phyloP scores from a whole-genome alignment of 345 rosid species.

The Mercurialis annua region DNA sequence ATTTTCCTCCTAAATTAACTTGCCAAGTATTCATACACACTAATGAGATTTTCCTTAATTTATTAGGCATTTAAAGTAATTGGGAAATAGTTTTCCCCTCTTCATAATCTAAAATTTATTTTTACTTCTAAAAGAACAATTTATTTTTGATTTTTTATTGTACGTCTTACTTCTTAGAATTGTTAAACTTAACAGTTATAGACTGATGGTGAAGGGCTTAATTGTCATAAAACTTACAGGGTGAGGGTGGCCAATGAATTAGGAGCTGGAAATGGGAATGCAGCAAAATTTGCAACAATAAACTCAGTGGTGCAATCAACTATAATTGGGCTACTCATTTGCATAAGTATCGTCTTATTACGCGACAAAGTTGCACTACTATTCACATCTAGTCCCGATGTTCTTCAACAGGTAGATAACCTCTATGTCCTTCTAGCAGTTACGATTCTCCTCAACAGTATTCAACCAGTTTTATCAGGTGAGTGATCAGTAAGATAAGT shows the following conservation, averaged over 20 bases:
- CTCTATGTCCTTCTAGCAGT: slow-evolving; percentile 32
- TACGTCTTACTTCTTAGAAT: no score
- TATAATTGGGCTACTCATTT: slow-evolving; percentile 35
- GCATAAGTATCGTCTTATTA: slow-evolving; percentile 25
- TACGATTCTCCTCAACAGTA: slow-evolving; percentile 43
- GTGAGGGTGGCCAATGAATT: slow-evolving; percentile 53
- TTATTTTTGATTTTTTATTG: no score
- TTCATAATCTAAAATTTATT: no score
- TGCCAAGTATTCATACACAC: no score
- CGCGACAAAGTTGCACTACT: slow-evolving; percentile 33
- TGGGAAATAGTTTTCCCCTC: no score
- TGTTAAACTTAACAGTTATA: no score
- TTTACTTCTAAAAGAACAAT: no score
- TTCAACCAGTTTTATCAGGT: slow-evolving; percentile 53
- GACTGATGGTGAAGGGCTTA: no score
- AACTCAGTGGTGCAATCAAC: slow-evolving; percentile 35
- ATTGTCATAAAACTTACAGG: slow-evolving; percentile 19
- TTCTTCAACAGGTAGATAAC: slow-evolving; percentile 30
- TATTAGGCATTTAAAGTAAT: no score
- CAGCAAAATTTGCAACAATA: slow-evolving; percentile 38
- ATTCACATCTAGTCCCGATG: slow-evolving; percentile 34
- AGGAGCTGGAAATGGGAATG: slow-evolving; percentile 42
- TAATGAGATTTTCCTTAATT: no score
- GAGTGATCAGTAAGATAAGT: background rate
- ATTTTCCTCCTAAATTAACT: no score